A percentile compares a stretch with the other conserved stretches of the same genome.
Evolutionary conservation across 2,329 filamentous ascomycete species (phyloP).

Genomic region (Pezizomycotina sp.): DNA sequence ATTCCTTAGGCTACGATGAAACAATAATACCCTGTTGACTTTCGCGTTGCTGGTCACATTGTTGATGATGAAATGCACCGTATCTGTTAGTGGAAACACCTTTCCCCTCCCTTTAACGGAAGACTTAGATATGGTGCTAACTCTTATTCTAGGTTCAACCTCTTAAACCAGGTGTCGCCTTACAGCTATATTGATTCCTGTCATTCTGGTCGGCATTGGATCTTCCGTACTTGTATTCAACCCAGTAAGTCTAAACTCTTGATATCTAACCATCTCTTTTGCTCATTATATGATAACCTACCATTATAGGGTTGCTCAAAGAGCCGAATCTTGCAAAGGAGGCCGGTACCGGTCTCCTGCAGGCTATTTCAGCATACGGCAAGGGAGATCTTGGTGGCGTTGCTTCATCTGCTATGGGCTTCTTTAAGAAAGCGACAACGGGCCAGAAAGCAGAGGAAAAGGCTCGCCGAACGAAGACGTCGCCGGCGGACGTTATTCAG

Average conservation of each 20-base stretch:
- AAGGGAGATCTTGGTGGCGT: conserved; percentile 71
- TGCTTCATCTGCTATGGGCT: conserved; percentile 58
- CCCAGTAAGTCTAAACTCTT: conserved; percentile 36
- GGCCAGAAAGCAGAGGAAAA: conserved; percentile 66
- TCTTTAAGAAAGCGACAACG: conserved; percentile 73
- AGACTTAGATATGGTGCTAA: conserved; percentile 2
- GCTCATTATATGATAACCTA: not conserved
- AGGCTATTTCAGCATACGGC: conserved; percentile 56
- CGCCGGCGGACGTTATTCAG: conserved; percentile 89
- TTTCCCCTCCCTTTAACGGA: not conserved
- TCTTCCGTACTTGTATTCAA: conserved; percentile 64
- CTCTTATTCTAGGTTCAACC: conserved; percentile 39
- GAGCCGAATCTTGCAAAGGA: conserved; percentile 69
- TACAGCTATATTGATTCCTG: conserved; percentile 71
- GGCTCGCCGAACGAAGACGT: conserved; percentile 77
- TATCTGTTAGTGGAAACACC: conserved; percentile 39
- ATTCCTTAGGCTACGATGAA: conserved; percentile 44
- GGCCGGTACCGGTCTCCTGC: conserved; percentile 54
- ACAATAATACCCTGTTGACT: conserved; percentile 66
- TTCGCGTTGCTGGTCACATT: conserved; percentile 51
- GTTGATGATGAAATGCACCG: conserved; percentile 65
- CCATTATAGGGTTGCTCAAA: conserved; percentile 44
- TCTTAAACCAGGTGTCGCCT: conserved; percentile 69
- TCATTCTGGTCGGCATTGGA: conserved; percentile 65
- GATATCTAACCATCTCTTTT: not conserved